Evolutionary conservation across 345 rosid genomes (phyloP), one percentile per base, ranked within the genome.

Genomic region (Stellera chamaejasme): DNA sequence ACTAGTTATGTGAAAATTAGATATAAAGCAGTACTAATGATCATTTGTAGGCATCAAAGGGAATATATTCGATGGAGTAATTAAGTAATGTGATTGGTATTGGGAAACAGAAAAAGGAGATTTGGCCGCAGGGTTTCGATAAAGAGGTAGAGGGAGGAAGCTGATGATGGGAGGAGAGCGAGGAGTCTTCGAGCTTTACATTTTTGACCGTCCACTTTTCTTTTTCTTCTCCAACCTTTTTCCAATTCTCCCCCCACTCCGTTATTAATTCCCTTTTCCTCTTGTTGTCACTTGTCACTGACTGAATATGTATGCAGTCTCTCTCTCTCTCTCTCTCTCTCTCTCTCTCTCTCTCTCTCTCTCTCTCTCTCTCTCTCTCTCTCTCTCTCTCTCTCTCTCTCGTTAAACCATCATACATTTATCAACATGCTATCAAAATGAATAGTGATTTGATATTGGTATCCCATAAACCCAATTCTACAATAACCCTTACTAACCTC

Each of bases 131-230:
- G 77, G 67, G 61, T 63, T 69, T 65, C 72, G 70, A 78, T 71
- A 70, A 66, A 77, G 63, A 63, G n/a, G n/a, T n/a, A n/a, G n/a
- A n/a, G 23, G 63, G 78, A 64, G 52, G 77, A 74, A 72, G 73
- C 52, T 78, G 79, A 75, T 70, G 77, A 74, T 71, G 77, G 79
- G 67, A 66, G 69, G n/a, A n/a, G n/a, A n/a, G n/a, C 64, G 69
- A 71, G 66, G 75, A 72, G 74, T 71, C 68, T 75, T 77, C 69
- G 75, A 79, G 81, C 78, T 77, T 72, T n/a, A 67, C 66, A 71
- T 75, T 74, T 76, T 84, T 75, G 81, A 84, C 84, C 90, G 71
- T 69, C 39, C 39, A 32, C 76, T 76, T 78, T 78, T 69, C 58
- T 43, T 68, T 67, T 67, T 67, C 59, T 68, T 75, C 71, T 66